Conservation (phyloP, 345 rosid genomes). For the rapeseed (Brassica napus) region DNA sequence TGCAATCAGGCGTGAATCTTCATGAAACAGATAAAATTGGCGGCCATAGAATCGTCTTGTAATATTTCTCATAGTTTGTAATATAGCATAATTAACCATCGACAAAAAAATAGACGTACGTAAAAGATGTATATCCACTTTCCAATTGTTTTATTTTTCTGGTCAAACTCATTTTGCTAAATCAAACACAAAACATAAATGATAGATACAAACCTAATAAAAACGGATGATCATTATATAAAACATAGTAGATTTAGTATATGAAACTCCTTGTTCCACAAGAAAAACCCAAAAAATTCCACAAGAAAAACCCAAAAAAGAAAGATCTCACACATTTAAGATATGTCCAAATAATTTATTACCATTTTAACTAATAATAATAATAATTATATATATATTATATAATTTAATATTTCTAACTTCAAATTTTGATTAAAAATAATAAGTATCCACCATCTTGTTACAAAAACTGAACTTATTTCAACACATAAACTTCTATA, state of each 20-base stretch:
- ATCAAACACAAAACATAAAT: neutral
- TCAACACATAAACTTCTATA: neutral
- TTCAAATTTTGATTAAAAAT: neutral
- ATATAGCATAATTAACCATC: too few species aligned
- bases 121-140: neutral
- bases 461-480: neutral
- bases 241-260: neutral
- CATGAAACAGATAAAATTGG: too few species aligned
- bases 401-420: neutral
- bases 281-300: neutral
- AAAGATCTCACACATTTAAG: neutral
- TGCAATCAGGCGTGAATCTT: too few species aligned
- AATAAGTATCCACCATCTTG: neutral
- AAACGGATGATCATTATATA: neutral
- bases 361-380: neutral
- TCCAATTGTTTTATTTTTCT: neutral
- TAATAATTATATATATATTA: neutral
- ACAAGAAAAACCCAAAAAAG: too few species aligned
- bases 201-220: neutral
- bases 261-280: neutral
- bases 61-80: too few species aligned
- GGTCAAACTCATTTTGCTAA: neutral
- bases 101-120: too few species aligned
- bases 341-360: neutral
- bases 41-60: too few species aligned